Base-by-base conservation (phyloP, 2,329 filamentous ascomycete genomes). In the Plectosphaerella sp. region DNA sequence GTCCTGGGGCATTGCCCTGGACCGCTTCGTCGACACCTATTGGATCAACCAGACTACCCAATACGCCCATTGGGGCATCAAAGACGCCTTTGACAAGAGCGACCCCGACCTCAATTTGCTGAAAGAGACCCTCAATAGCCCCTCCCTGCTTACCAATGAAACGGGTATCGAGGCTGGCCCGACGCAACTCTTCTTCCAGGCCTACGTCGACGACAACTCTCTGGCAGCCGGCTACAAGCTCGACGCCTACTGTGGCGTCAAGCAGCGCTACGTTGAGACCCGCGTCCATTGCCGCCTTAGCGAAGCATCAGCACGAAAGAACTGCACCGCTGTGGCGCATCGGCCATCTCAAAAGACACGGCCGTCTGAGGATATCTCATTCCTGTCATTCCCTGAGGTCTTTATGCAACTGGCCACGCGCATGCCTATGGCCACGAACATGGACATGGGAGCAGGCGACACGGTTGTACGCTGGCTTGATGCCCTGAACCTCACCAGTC, bases 1-100 rank as follows among this genome's bases (percentile, higher is more conserved):
- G 8, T 46, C 42, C 25, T 54, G 53, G 53, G 48, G 36, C n/a
- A 24, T 54, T 20, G 50, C 53, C 10, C 6, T 52, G 12, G 50
- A 52, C 47, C 36, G 43, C n/a, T 50, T 54, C 11, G 43, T 54
- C 14, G 50, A 52, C 25, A 6, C 16, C 3, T 22, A 10, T 15
- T 35, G 22, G 36, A 47, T 36, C 43, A 37, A 18, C 10, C 16
- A 48, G 22, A 18, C 18, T 11, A 18, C 41, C 36, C 22, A 20
- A 45, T 46, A 37, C 16, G 22, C 5, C 25, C 25, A 11, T 9
- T 36, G 39, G 12, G 39, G 39, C 24, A 7, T 43, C 9, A 12
- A 33, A 12, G 14, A 15, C 15, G 14, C 8, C 16, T 39, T 39
- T n/a, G 8, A 39, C 37, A 18, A 14, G 37, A 18, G 16, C 5